These are phyloP conservation scores for Aulographum hederae DNA, from an alignment of 2,329 filamentous ascomycete genomes.

Conservation along the genomic window DNA sequence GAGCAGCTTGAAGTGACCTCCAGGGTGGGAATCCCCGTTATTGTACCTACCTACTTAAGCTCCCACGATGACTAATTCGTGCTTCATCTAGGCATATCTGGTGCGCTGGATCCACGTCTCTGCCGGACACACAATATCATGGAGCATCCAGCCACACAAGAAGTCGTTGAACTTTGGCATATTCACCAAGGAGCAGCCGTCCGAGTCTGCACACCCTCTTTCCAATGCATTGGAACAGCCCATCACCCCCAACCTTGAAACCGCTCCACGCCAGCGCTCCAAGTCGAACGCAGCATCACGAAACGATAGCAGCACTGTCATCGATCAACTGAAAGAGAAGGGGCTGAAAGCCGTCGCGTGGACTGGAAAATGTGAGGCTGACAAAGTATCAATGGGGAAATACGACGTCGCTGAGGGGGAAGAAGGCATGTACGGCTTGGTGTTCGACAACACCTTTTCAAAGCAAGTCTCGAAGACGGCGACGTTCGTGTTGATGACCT, in stretches of 20 bases:
- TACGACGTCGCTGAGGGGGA: slow-evolving; percentile 59
- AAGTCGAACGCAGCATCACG: slow-evolving; percentile 37
- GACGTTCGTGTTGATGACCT: slow-evolving; percentile 86
- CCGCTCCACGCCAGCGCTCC: slow-evolving; percentile 31
- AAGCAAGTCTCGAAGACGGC: slow-evolving; percentile 89
- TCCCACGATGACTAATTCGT: slow-evolving; percentile 1
- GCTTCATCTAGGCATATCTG: slow-evolving; percentile 64
- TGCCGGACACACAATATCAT: slow-evolving; percentile 81
- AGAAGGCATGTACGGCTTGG: slow-evolving; percentile 85
- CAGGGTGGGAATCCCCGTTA: slow-evolving; percentile 47
- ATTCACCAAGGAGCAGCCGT: slow-evolving; percentile 33
- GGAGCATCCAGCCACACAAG: slow-evolving; percentile 95
- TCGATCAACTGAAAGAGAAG: slow-evolving; percentile 43
- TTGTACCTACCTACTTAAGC: too few species aligned
- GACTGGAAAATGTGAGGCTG: slow-evolving; percentile 89
- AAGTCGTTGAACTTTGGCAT: slow-evolving; percentile 98
- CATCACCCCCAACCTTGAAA: slow-evolving; percentile 19
- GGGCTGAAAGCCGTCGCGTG: slow-evolving; percentile 50
- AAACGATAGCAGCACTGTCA: slow-evolving; percentile 54
- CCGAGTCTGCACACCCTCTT: slow-evolving; percentile 19
- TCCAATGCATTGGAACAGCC: slow-evolving; percentile 21
- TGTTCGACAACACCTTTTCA: slow-evolving; percentile 98
- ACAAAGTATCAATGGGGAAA: slow-evolving; percentile 82
- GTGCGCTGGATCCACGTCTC: slow-evolving; percentile 93
- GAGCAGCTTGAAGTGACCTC: slow-evolving; percentile 95